Conservation (phyloP, 352 stramenopile genomes). For the Phytophthora sansomeana region DNA sequence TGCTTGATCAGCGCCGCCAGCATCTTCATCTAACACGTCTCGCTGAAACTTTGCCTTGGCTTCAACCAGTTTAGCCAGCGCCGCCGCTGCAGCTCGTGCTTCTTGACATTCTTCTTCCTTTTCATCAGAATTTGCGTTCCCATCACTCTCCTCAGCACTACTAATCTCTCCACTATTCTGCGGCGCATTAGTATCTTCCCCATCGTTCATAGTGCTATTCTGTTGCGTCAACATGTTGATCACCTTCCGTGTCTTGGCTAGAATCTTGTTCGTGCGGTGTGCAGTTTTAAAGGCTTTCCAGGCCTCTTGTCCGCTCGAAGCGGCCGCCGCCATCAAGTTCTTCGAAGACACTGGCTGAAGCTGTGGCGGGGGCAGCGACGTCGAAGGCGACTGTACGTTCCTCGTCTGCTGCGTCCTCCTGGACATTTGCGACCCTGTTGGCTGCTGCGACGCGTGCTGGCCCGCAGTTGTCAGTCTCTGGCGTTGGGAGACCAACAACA, state of each 20-base stretch:
- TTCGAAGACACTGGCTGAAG: slow-evolving; percentile 26
- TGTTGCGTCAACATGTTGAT: slow-evolving; percentile 43
- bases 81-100: slow-evolving; percentile 6
- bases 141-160: slow-evolving; percentile 8
- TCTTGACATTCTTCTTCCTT: slow-evolving; percentile 18
- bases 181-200: slow-evolving; percentile 1
- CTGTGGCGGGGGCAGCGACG: slow-evolving; percentile 13
- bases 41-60: slow-evolving; percentile 45
- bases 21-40: slow-evolving; percentile 59
- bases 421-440: slow-evolving; percentile 4
- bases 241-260: slow-evolving; percentile 65
- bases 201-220: slow-evolving; percentile 24
- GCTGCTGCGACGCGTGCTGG: slow-evolving; percentile 3
- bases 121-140: slow-evolving; percentile 13
- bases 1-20: background rate
- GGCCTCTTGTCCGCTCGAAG: slow-evolving; percentile 36
- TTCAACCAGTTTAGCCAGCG: slow-evolving; percentile 28
- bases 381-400: slow-evolving; percentile 29
- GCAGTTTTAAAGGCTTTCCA: slow-evolving; percentile 75
- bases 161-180: background rate
- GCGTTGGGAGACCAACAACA: slow-evolving; percentile 23
- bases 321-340: slow-evolving; percentile 18
- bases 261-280: slow-evolving; percentile 65
- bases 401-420: slow-evolving; percentile 21
- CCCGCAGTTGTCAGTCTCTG: slow-evolving; percentile 8